A percentile compares a stretch with the other conserved stretches of the same genome.
These are phyloP conservation scores for Diaporthe nobilis DNA, from an alignment of 2,329 filamentous ascomycete species.

Conservation along the genomic window DNA sequence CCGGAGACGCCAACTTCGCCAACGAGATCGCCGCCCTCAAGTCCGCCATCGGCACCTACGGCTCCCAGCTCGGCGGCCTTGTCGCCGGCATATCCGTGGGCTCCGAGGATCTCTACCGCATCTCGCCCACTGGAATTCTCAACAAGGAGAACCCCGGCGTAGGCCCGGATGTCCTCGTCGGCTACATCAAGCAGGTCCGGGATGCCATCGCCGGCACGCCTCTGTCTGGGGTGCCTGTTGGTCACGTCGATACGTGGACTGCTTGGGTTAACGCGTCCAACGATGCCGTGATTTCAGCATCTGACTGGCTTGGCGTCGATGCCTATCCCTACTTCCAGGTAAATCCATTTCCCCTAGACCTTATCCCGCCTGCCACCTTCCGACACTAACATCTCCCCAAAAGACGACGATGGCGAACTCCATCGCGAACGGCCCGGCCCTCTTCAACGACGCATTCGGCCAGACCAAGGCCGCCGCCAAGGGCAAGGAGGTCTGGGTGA, in stretches of 20 bases:
- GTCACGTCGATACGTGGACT: slow-evolving; percentile 93
- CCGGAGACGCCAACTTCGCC: slow-evolving; percentile 70
- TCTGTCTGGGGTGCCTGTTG: slow-evolving; percentile 72
- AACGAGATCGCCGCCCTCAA: slow-evolving; percentile 83
- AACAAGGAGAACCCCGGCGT: slow-evolving; percentile 75
- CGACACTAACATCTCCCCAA: slow-evolving; percentile 47
- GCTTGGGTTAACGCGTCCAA: slow-evolving; percentile 82
- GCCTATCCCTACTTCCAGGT: slow-evolving; percentile 82
- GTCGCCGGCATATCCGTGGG: slow-evolving; percentile 90
- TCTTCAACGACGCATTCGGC: slow-evolving; percentile 78
- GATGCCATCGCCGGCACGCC: slow-evolving; percentile 73
- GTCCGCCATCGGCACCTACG: slow-evolving; percentile 78
- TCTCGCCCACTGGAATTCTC: slow-evolving; percentile 76
- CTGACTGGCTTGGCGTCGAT: slow-evolving; percentile 88
- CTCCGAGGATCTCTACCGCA: slow-evolving; percentile 88
- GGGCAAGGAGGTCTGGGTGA: slow-evolving; percentile 42
- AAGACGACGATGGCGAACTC: slow-evolving; percentile 77
- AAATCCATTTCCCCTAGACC: neutral
- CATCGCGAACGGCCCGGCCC: slow-evolving; percentile 72
- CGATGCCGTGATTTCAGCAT: slow-evolving; percentile 74
- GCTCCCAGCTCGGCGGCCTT: slow-evolving; percentile 72
- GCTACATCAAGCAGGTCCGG: slow-evolving; percentile 80
- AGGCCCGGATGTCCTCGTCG: slow-evolving; percentile 71
- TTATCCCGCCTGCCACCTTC: neutral
- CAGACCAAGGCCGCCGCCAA: slow-evolving; percentile 69